Evolutionary conservation across 805 yeast species (phyloP), one percentile per base, ranked within the genome.

Genomic region (Kregervanrija pseudodelftensis): DNA sequence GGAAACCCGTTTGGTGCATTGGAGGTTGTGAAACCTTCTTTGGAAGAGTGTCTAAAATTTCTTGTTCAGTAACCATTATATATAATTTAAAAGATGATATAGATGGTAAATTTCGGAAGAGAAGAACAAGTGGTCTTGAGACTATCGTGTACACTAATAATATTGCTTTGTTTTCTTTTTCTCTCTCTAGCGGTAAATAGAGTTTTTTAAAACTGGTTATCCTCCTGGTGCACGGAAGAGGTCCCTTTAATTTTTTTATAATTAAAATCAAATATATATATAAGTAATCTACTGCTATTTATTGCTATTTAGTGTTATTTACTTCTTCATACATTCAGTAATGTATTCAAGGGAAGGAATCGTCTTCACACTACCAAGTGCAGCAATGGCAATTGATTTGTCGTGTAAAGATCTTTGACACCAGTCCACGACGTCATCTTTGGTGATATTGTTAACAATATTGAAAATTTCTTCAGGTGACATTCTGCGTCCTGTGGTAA

Each of bases 331-430:
- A 22, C 28, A 22, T 22, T 22, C 28, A 8, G 28, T 22, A 22
- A 22, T 22, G 8, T 22, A 22, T 5, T 22, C 28, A 8, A 12
- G 34, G 16, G 42, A 30, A 28, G 95, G 93, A 47, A 90, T 74
- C 7, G 83, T 73, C 43, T 70, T 69, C 41, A 85, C 80, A 51
- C 87, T 82, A 34, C 99, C 99, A 41, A 90, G 68, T 3, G 95
- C 96, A n/a, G 95, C 93, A 47, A 91, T 68, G 28, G 96, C 93
- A 33, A 90, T 70, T 30, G 93, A 95, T 61, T 82, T 85, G 53
- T 79, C 78, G 60, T 80, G 71, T 45, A 90, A 65, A 61, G 86
- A 77, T 65, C 83, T 83, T 58, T 84, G 84, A 37, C 96, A 95
- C 95, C 97, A 95, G 49, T 75, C 71, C 33, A 84, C 76, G 37